Percentiles rank a stretch among this genome's conserved stretches.
These are phyloP conservation scores for Solanum pinnatisectum DNA, from an alignment of 257 asterid species.

Conservation along the genomic window DNA sequence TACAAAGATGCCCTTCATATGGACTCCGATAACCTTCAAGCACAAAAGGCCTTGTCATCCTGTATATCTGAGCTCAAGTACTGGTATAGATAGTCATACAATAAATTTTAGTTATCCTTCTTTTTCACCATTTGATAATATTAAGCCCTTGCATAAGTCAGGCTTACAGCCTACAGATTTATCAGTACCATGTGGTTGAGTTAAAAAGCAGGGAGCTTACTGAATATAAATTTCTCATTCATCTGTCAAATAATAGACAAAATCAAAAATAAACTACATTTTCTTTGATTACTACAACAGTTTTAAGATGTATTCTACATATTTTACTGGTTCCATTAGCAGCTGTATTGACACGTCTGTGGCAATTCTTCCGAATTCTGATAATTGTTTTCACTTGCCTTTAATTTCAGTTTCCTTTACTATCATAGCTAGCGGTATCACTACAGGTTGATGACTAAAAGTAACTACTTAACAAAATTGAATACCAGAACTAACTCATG, in stretches of 20 bases:
- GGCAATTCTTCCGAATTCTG: background rate
- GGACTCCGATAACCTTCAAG: conserved; percentile 54
- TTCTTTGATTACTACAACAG: background rate
- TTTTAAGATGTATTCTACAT: background rate
- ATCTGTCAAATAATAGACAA: background rate
- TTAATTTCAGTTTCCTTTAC: background rate
- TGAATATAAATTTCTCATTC: background rate
- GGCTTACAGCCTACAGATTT: background rate
- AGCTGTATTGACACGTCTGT: background rate
- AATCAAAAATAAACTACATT: background rate
- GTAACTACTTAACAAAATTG: background rate
- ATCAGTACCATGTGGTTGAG: background rate
- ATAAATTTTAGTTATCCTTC: background rate
- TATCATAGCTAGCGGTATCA: background rate
- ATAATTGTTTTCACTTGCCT: background rate
- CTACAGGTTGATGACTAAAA: background rate
- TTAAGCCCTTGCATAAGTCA: background rate
- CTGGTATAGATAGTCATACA: conserved; percentile 35
- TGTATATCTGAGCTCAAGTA: conserved; percentile 63
- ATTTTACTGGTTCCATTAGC: background rate
- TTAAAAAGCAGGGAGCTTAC: background rate
- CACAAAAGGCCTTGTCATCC: conserved; percentile 54
- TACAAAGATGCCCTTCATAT: conserved; percentile 78
- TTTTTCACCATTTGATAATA: background rate
- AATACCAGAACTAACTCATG: background rate